Evolutionary conservation across 1,139 yeast genomes (phyloP).

Genomic region (Scheffersomyces insectosa): DNA sequence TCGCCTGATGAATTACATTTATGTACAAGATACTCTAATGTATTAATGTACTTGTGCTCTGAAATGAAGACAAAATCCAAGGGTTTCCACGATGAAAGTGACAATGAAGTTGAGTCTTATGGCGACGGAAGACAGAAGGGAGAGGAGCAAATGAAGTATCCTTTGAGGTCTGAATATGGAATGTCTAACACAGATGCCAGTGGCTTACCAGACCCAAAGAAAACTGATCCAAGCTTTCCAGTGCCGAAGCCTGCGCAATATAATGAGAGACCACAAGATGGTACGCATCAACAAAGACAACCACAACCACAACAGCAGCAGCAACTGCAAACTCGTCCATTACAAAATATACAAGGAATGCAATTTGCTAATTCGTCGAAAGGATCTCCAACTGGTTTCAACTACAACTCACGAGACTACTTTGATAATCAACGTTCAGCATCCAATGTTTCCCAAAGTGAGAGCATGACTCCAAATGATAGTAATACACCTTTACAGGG

Average conservation of each 20-base stretch:
- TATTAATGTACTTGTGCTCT: conserved; percentile 73
- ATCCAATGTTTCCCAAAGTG: conserved; percentile 3
- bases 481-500: conserved; percentile 2
- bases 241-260: neutral
- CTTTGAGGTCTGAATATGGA: neutral
- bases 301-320: conserved; percentile 3
- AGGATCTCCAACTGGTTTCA: neutral
- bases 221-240: neutral
- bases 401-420: neutral
- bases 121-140: neutral
- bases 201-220: neutral
- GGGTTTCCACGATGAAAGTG: conserved; percentile 13
- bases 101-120: conserved; percentile 9
- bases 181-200: neutral
- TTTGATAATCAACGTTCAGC: neutral
- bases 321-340: neutral
- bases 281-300: conserved; percentile 9
- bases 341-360: neutral
- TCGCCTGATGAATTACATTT: conserved; percentile 89
- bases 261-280: neutral
- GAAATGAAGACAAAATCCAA: conserved; percentile 58
- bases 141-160: too few relatives aligned
- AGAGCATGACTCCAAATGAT: conserved; percentile 8
- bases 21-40: conserved; percentile 78
- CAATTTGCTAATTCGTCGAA: neutral